These are phyloP conservation scores for Cucurbita pepo DNA, from an alignment of 306 rosid genomes.

Conservation along the genomic window DNA sequence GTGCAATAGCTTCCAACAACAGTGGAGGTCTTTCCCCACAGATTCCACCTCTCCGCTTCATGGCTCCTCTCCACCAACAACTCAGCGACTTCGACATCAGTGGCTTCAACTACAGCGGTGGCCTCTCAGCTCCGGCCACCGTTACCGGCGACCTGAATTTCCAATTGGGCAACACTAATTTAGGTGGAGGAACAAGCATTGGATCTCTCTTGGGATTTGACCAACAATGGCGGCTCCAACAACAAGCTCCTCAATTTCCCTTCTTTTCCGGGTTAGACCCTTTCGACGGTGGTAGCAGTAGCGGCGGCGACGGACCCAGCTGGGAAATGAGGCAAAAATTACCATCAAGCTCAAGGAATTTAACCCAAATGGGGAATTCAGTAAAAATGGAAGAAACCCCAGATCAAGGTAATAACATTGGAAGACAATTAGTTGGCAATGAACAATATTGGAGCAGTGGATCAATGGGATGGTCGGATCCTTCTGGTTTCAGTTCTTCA, in stretches of 20 bases:
- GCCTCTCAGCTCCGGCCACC: neutral
- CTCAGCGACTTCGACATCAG: neutral
- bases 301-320: neutral
- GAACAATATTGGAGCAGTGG: slow-evolving; percentile 10
- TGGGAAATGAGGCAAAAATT: neutral
- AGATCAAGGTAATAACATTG: neutral
- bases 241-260: slow-evolving; percentile 6
- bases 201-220: slow-evolving; percentile 10
- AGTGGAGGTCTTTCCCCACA: slow-evolving; percentile 4
- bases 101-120: neutral
- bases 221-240: slow-evolving; percentile 12
- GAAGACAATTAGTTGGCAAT: neutral
- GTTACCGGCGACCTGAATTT: neutral
- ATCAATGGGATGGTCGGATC: slow-evolving; percentile 7
- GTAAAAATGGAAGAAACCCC: slow-evolving; percentile 11
- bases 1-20: slow-evolving; percentile 5
- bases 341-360: neutral
- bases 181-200: slow-evolving; percentile 1
- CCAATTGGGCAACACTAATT: neutral
- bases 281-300: neutral
- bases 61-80: slow-evolving; percentile 8
- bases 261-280: neutral
- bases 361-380: neutral
- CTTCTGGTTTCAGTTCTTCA: slow-evolving; percentile 9
- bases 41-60: slow-evolving; percentile 8